Evolutionary conservation across 148 eudicot genomes (phyloP).

Genomic region (Rhododendron vialii): DNA sequence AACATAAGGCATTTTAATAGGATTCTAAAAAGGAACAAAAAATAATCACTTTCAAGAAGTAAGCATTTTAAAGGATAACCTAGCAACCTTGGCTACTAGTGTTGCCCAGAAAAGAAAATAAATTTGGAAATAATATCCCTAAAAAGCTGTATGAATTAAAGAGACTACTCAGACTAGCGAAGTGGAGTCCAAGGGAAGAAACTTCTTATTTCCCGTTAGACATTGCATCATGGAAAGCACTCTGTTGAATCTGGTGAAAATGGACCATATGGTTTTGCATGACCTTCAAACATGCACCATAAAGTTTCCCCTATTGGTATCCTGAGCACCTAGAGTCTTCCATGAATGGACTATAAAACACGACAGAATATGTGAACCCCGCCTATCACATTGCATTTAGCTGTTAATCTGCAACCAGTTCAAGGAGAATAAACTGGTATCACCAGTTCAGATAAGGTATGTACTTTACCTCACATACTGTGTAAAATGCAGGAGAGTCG

Average conservation of each 20-base stretch:
- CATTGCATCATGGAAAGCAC: not conserved
- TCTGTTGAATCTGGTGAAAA: not conserved
- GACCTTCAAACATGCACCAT: not conserved
- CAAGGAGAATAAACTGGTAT: not conserved
- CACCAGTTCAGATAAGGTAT: not conserved
- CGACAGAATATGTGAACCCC: not conserved
- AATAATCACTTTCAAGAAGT: not conserved
- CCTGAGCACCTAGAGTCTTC: not conserved
- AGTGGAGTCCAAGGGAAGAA: not conserved
- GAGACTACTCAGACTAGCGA: not conserved
- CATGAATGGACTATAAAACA: not conserved
- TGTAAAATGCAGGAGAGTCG: constrained; percentile 84
- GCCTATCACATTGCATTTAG: not conserved
- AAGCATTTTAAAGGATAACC: not conserved
- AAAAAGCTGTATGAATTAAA: not conserved
- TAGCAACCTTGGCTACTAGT: not conserved
- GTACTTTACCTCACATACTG: constrained; percentile 67
- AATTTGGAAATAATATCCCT: not conserved
- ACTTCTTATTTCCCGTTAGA: not conserved
- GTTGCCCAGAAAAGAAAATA: not conserved
- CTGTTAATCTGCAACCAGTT: not conserved
- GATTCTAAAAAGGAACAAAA: not conserved
- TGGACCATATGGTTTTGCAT: not conserved
- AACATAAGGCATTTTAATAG: not conserved
- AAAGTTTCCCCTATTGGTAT: not conserved